Evolutionary conservation across 2,329 filamentous ascomycete genomes (phyloP).

Genomic region (Sarocladium strictum): DNA sequence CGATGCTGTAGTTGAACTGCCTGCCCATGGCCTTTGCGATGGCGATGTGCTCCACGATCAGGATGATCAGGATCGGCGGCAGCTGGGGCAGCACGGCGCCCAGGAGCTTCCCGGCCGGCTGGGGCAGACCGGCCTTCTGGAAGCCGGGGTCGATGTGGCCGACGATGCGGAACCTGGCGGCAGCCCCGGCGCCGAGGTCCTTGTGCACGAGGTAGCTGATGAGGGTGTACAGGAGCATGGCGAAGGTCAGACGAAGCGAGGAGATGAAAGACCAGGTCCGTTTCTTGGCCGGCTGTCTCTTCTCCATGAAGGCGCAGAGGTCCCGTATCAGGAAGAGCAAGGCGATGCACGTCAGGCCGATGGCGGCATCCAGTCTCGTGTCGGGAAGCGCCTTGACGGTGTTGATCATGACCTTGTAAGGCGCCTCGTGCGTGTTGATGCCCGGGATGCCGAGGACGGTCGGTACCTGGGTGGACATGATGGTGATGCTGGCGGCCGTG

Average conservation of each 20-base stretch:
- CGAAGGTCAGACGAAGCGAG: slow-evolving; percentile 70
- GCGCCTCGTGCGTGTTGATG: slow-evolving; percentile 38
- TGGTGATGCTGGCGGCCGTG: slow-evolving; percentile 44
- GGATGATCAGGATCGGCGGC: slow-evolving; percentile 67
- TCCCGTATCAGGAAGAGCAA: slow-evolving; percentile 61
- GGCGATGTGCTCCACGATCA: slow-evolving; percentile 77
- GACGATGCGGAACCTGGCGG: slow-evolving; percentile 57
- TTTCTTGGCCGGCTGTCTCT: slow-evolving; percentile 51
- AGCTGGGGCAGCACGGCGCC: slow-evolving; percentile 53
- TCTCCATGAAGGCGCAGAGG: slow-evolving; percentile 54
- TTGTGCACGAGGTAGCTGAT: slow-evolving; percentile 65
- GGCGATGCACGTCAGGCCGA: slow-evolving; percentile 62
- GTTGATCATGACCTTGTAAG: slow-evolving; percentile 39
- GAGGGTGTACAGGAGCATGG: slow-evolving; percentile 69
- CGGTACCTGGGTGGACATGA: slow-evolving; percentile 42
- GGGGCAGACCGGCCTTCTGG: slow-evolving; percentile 54
- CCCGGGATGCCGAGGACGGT: slow-evolving; percentile 35
- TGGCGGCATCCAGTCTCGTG: slow-evolving; percentile 60
- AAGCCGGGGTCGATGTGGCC: slow-evolving; percentile 64
- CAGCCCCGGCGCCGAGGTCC: slow-evolving; percentile 37
- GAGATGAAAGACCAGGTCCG: slow-evolving; percentile 67
- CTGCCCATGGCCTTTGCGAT: slow-evolving; percentile 79
- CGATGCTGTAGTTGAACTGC: slow-evolving; percentile 72
- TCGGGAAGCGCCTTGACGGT: slow-evolving; percentile 32
- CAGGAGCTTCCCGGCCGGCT: slow-evolving; percentile 49